These are phyloP conservation scores for Barbarea vulgaris DNA, from an alignment of 345 rosid genomes.

Conservation along the genomic window DNA sequence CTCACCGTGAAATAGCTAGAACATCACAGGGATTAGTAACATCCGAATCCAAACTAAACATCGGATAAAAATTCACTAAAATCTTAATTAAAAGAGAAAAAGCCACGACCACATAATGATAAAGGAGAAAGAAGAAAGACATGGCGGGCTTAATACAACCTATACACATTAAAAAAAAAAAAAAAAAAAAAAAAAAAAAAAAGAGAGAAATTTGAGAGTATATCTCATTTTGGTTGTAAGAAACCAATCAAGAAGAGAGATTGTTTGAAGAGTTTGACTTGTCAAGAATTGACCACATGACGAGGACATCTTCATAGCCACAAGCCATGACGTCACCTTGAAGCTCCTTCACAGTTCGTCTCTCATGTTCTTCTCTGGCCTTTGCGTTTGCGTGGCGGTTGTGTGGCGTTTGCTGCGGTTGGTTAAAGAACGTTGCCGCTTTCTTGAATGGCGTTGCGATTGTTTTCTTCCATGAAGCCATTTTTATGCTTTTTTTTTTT, in stretches of 20 bases:
- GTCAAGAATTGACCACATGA: conserved; percentile 98
- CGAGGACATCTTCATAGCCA: conserved; percentile 86
- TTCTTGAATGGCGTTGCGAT: conserved; percentile 77
- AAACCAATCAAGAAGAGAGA: conserved; percentile 47
- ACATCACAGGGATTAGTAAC: conserved; percentile 38
- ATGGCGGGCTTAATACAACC: conserved; percentile 41
- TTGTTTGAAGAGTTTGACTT: conserved; percentile 69
- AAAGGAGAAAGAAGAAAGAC: conserved; percentile 13
- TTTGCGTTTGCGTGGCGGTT: conserved; percentile 40
- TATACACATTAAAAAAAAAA: conserved; percentile 18
- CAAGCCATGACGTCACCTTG: conserved; percentile 96
- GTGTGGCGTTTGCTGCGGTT: conserved; percentile 47
- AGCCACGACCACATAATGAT: conserved; percentile 38
- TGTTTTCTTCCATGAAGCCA: conserved; percentile 90
- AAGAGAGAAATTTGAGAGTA: background rate
- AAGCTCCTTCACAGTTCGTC: conserved; percentile 54
- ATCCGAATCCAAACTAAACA: conserved; percentile 28
- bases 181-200: background rate
- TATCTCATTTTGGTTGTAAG: background rate
- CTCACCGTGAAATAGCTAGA: conserved; percentile 32
- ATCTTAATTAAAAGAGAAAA: background rate
- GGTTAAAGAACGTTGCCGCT: conserved; percentile 80
- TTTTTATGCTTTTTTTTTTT: conserved; percentile 19
- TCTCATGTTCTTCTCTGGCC: conserved; percentile 51
- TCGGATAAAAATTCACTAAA: conserved; percentile 30